These are phyloP conservation scores for Thoreauomyces humboldtii DNA, from an alignment of 192 early-diverging fungal species.

Conservation along the genomic window DNA sequence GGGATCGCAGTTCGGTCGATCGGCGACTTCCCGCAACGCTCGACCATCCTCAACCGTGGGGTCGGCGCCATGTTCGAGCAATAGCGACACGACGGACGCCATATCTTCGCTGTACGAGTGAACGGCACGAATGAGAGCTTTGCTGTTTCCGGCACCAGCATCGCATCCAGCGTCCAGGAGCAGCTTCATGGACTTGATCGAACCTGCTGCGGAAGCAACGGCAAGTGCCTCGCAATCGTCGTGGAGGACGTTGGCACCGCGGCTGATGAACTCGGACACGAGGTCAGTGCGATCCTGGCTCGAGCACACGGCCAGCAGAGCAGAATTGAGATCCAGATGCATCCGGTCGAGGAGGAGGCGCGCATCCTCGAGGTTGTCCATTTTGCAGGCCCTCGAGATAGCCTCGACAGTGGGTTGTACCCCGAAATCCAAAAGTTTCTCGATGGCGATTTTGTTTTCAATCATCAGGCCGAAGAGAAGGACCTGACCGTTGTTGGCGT, in stretches of 20 bases:
- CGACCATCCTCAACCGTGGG: too few species aligned
- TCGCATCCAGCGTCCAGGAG: too few species aligned
- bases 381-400: background rate
- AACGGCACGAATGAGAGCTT: too few species aligned
- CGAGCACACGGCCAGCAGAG: background rate
- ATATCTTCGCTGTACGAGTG: too few species aligned
- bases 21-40: too few species aligned
- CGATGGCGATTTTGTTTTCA: background rate
- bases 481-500: slow-evolving; percentile 2
- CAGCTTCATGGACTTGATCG: too few species aligned
- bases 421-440: background rate
- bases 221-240: background rate
- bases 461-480: background rate
- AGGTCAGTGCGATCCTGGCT: background rate
- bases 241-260: background rate
- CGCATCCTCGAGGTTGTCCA: background rate
- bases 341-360: background rate
- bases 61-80: too few species aligned
- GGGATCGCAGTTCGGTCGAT: too few species aligned
- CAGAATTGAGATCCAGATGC: background rate
- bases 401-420: background rate
- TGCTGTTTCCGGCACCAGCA: too few species aligned
- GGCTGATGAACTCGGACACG: background rate
- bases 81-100: too few species aligned
- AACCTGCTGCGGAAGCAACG: too few species aligned